Percentiles rank a stretch among this genome's conserved stretches.
Evolutionary conservation across 441 rosid genomes (phyloP).

Genomic region (Euphorbia schlechtendalii): DNA sequence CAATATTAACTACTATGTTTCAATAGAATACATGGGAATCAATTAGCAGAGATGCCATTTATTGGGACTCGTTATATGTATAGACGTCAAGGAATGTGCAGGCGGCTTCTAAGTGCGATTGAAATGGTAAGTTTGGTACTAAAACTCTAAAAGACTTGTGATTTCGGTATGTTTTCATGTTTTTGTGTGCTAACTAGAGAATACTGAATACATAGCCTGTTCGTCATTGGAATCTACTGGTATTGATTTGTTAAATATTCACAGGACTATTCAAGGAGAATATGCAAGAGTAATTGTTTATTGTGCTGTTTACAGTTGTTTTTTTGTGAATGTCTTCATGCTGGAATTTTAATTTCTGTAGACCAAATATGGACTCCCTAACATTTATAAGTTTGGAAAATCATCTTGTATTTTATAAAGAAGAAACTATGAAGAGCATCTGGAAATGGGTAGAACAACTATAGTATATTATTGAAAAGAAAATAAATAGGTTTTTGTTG

Average conservation of each 20-base stretch:
- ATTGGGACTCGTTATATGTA: conserved; percentile 80
- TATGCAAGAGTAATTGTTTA: too few species aligned
- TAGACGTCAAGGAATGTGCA: conserved; percentile 96
- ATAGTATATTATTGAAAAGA: background rate
- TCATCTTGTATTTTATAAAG: background rate
- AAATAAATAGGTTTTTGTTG: background rate
- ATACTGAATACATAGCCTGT: background rate
- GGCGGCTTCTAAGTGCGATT: conserved; percentile 68
- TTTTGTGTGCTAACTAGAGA: conserved; percentile 7
- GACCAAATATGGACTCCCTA: background rate
- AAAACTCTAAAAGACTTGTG: background rate
- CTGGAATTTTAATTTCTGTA: too few species aligned
- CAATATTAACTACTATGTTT: conserved; percentile 12
- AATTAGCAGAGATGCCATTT: conserved; percentile 96
- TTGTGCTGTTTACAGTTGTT: too few species aligned
- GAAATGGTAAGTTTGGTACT: conserved; percentile 52
- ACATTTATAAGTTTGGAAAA: background rate
- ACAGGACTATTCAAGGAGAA: background rate
- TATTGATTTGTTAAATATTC: background rate
- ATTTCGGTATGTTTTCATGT: background rate
- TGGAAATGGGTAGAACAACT: background rate
- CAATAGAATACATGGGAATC: conserved; percentile 76
- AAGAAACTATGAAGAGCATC: background rate
- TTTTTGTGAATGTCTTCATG: too few species aligned
- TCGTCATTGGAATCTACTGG: background rate